Evolutionary conservation across 2,329 filamentous ascomycete genomes (phyloP).

Genomic region (Rhexocercosporidium sp.): DNA sequence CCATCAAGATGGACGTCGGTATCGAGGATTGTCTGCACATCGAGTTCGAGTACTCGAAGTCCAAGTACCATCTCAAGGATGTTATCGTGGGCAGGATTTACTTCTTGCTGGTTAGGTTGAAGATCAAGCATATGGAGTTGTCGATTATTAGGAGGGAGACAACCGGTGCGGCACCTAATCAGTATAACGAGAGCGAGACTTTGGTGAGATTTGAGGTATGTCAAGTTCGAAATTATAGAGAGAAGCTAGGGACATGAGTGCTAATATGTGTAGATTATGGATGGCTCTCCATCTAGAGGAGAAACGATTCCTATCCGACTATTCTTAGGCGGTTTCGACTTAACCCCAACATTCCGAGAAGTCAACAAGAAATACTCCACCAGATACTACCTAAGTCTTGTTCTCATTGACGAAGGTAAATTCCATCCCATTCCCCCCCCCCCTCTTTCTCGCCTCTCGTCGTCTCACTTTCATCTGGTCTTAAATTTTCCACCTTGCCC

Average conservation of each 20-base stretch:
- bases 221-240: constrained; percentile 11
- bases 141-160: constrained; percentile 97
- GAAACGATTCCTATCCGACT: constrained; percentile 95
- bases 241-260: background rate
- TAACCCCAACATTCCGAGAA: constrained; percentile 97
- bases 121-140: constrained; percentile 99
- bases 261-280: constrained; percentile 77
- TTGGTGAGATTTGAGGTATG: constrained; percentile 90
- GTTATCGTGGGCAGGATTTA: constrained; percentile 99
- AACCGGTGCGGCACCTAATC: constrained; percentile 93
- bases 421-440: background rate
- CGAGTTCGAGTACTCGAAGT: constrained; percentile 99
- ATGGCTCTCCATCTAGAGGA: constrained; percentile 92
- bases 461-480: background rate
- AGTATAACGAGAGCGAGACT: constrained; percentile 99
- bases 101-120: constrained; percentile 93
- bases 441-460: background rate
- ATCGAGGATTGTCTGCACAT: constrained; percentile 99
- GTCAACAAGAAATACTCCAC: constrained; percentile 99
- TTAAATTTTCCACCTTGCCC: background rate
- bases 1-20: constrained; percentile 99
- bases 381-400: constrained; percentile 94
- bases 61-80: constrained; percentile 98
- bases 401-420: constrained; percentile 90
- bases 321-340: constrained; percentile 95